Percentiles rank a stretch among this genome's conserved stretches.
Conservation (phyloP, 2,329 filamentous ascomycete genomes). For the Chrysoporthe cubensis region DNA sequence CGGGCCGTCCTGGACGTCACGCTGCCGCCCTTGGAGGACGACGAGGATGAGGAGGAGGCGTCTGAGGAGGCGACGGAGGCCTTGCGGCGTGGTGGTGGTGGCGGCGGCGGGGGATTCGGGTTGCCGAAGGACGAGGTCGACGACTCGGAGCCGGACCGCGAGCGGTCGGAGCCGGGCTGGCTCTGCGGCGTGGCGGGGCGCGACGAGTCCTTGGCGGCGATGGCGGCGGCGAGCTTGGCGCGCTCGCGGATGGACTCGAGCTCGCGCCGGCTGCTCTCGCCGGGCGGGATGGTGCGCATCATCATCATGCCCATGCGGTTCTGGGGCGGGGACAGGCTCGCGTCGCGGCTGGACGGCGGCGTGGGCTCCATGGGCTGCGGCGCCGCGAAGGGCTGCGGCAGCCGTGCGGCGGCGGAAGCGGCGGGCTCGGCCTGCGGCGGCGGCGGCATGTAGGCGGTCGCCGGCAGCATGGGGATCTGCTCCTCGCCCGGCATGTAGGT, state of each 20-base stretch:
- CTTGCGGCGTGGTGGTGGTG: conserved; percentile 17
- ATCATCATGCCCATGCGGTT: conserved; percentile 23
- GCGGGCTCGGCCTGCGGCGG: not conserved
- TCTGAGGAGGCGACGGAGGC: conserved; percentile 24
- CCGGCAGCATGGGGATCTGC: conserved; percentile 14
- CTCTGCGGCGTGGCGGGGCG: conserved; percentile 14
- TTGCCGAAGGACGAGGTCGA: conserved; percentile 23
- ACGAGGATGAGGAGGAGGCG: conserved; percentile 12
- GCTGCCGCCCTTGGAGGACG: conserved; percentile 17
- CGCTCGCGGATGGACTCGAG: conserved; percentile 28
- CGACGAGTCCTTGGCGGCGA: conserved; percentile 3
- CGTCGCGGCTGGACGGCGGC: conserved; percentile 26
- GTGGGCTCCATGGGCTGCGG: conserved; percentile 26
- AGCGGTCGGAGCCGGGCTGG: conserved; percentile 17
- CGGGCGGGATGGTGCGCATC: conserved; percentile 24
- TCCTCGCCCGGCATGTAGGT: conserved; percentile 14
- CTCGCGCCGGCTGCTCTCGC: conserved; percentile 27
- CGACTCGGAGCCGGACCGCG: conserved; percentile 25
- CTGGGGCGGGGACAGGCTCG: conserved; percentile 25
- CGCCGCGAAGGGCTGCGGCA: conserved; percentile 21
- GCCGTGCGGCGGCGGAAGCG: not conserved
- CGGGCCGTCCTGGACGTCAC: not conserved
- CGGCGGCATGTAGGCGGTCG: conserved; percentile 25
- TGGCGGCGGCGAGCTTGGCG: conserved; percentile 19
- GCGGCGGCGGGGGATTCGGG: conserved; percentile 8